Evolutionary conservation across 2,329 filamentous ascomycete genomes (phyloP), one percentile per base, ranked within the genome.

Genomic region (Cladobotryum protrusum): DNA sequence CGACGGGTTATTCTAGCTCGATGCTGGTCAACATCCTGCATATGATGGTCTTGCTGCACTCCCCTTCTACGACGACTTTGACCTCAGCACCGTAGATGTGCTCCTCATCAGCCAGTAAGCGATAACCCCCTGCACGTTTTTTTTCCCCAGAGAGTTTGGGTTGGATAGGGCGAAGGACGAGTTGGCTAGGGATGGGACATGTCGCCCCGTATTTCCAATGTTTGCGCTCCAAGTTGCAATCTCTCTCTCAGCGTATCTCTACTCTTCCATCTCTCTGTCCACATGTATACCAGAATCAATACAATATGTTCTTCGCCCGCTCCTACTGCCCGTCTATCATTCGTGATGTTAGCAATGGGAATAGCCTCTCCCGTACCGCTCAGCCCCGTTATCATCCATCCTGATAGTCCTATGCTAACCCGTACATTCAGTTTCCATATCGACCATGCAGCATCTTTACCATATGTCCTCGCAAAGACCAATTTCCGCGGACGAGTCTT

Each of bases 91-190:
- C 2, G 91, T 99, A 58, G 93, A 99, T 67, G 87, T 99, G 61
- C 86, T 99, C 48, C 78, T 99, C 57, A 96, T 99, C 64, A 97
- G 90, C 83, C 93, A 99, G 93, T 97, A 95, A 87, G 91, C 67
- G 54, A 53, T 40, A 37, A 34, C 29, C 50, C 47, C 50, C 15
- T 49, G 17, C 35, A 41, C 17, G 14, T 42, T 44, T 33, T 35
- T n/a, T n/a, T 5, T 33, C n/a, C 17, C 37, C 43, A 33, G 32
- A 40, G 32, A 32, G 39, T 36, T 15, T 36, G 34, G 43, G 37
- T 41, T 42, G 39, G 46, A 43, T 39, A 54, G 54, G 45, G 58
- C 57, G 57, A 60, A 53, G 62, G 57, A 59, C 59, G 52, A 59
- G 45, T 47, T 46, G 58, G 58, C 56, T 63, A 49, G 36, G 50